Base-by-base conservation (phyloP, 768 basidiomycete genomes). In the Terana coerulea region DNA sequence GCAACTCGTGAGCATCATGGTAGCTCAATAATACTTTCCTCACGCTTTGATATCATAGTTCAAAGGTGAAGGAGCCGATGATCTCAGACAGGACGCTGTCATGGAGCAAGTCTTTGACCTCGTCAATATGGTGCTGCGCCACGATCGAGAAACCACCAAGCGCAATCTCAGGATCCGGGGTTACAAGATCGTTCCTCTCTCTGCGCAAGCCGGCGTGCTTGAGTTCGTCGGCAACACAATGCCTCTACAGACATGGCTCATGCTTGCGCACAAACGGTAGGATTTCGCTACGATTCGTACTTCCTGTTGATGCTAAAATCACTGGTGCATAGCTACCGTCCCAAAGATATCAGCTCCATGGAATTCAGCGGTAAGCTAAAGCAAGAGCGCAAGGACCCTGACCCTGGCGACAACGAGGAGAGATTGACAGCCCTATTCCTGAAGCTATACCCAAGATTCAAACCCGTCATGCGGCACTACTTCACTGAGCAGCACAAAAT, bases 21-120 rank as follows among this genome's bases (percentile, higher is more conserved):
- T 17, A 6, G 11, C 17, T 25, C 2, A n/a, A 41, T 59, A 37
- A 55, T 30, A 4, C 1, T 5, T 45, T 22, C n/a, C n/a, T n/a
- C n/a, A n/a, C n/a, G n/a, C n/a, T n/a, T n/a, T n/a, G n/a, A n/a
- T n/a, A n/a, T n/a, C 30, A 5, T 55, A 95, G 92, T 95, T 93
- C 71, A 98, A 99, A 66, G 92, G 92, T 3, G 83, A 88, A 70
- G 88, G 88, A 8, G 75, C 81, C 9, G 97, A 99, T 59, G 97
- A 99, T 61, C 66, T 97, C 40, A 84, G 97, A 34, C 97, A 99
- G 68, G 97, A 99, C 63, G 95, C 95, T 0, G 93, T 98, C 47
- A 98, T 99, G 95, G 92, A 98, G 62, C 97, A 99, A 68, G 92
- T 97, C 2, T 99, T 99, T 61, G 81, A 82, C 17, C 75, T 98